Evolutionary conservation across 208 protist genomes (phyloP).

Genomic region (Acanthamoeba healyi): DNA sequence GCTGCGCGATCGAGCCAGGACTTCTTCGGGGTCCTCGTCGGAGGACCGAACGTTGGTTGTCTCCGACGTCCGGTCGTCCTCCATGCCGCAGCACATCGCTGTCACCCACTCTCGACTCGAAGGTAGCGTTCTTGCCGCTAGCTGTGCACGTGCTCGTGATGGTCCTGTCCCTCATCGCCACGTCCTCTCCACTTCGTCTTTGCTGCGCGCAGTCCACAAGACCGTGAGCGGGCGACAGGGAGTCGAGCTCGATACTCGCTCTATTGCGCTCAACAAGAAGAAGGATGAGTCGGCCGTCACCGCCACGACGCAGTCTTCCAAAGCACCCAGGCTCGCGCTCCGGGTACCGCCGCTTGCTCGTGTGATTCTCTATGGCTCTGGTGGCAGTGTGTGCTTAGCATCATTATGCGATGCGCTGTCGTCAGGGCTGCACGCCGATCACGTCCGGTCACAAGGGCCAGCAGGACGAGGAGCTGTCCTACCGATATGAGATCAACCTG

Average conservation of each 20-base stretch:
- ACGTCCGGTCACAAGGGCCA: slow-evolving; percentile 76
- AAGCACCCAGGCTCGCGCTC: background rate
- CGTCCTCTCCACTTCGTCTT: background rate
- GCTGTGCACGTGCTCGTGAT: background rate
- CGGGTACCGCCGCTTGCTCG: background rate
- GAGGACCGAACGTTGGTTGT: background rate
- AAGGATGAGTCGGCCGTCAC: background rate
- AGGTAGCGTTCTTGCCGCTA: background rate
- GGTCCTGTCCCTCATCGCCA: too few relatives aligned
- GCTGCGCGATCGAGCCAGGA: background rate
- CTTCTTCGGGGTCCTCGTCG: background rate
- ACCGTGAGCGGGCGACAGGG: slow-evolving; percentile 41
- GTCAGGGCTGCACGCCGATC: slow-evolving; percentile 16
- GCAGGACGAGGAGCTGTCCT: slow-evolving; percentile 41
- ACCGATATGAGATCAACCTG: slow-evolving; percentile 83
- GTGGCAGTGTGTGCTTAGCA: background rate
- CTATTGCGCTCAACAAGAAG: slow-evolving; percentile 36
- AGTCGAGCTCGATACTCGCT: slow-evolving; percentile 56
- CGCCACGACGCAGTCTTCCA: background rate
- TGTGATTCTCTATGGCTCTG: background rate
- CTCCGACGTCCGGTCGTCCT: background rate
- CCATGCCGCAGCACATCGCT: slow-evolving; percentile 23
- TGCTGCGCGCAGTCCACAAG: background rate
- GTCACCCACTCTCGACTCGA: slow-evolving; percentile 47
- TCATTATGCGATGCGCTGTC: too few relatives aligned